Percentiles rank a stretch among this genome's conserved stretches.
Evolutionary conservation across 1,284 basidiomycete species (phyloP).

Genomic region (Rhodotorula sp.): DNA sequence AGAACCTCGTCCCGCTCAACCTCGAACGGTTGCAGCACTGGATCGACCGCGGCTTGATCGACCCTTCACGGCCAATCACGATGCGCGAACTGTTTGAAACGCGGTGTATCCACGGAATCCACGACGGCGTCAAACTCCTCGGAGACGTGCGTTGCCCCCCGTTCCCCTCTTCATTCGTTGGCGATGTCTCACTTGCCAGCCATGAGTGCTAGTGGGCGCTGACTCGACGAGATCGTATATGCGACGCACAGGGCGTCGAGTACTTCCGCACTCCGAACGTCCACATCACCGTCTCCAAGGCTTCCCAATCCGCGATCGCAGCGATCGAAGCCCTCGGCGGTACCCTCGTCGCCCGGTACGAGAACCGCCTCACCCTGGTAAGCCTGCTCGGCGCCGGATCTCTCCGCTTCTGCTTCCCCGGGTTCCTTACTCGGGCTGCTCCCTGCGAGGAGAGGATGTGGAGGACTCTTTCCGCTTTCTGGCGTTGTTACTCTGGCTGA

Average conservation of each 20-base stretch:
- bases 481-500: no score
- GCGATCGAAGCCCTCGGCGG: conserved; percentile 82
- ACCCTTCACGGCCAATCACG: conserved; percentile 79
- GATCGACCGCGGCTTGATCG: conserved; percentile 79
- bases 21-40: conserved; percentile 84
- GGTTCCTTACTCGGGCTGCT: no score
- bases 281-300: conserved; percentile 78
- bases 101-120: conserved; percentile 81
- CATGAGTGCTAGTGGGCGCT: no score
- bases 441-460: no score
- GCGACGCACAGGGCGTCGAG: conserved; percentile 61
- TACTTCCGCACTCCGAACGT: conserved; percentile 67
- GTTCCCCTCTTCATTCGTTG: no score
- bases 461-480: no score
- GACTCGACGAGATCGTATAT: no score
- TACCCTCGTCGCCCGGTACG: conserved; percentile 85
- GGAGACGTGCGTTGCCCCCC: conserved; percentile 75
- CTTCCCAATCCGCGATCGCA: conserved; percentile 78
- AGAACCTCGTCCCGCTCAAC: conserved; percentile 61
- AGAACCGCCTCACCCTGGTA: conserved; percentile 75
- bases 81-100: conserved; percentile 78
- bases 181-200: no score
- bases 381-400: no score
- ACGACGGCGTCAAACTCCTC: conserved; percentile 87
- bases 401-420: no score